These are phyloP conservation scores for Entoloma clypeatum DNA, from an alignment of 1,284 basidiomycete species.

Conservation along the genomic window DNA sequence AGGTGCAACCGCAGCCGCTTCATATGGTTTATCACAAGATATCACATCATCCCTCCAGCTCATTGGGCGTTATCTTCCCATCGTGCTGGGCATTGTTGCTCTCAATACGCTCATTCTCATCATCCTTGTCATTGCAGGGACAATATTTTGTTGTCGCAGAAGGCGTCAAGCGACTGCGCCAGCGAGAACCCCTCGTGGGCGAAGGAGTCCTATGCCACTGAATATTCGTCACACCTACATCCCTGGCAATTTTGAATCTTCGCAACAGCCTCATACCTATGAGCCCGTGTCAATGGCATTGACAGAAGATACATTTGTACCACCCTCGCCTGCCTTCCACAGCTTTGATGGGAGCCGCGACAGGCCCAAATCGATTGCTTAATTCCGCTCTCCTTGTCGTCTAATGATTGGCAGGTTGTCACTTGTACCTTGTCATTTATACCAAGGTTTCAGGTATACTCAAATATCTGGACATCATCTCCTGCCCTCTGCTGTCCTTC, in stretches of 20 bases:
- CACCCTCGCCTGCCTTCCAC: conserved; percentile 62
- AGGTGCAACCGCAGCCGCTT: conserved; percentile 37
- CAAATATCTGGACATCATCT: too few species aligned
- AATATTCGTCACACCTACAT: conserved; percentile 38
- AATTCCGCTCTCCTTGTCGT: conserved; percentile 11
- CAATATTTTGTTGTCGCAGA: conserved; percentile 47
- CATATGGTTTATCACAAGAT: conserved; percentile 51
- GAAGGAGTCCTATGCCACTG: conserved; percentile 53
- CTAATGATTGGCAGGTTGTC: neutral
- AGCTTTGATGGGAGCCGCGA: conserved; percentile 37
- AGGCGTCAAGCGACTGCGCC: conserved; percentile 31
- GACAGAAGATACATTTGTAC: conserved; percentile 68
- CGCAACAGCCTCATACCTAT: conserved; percentile 43
- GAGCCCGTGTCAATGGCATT: conserved; percentile 74
- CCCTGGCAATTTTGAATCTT: conserved; percentile 27
- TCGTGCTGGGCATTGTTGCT: conserved; percentile 65
- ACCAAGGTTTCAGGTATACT: neutral
- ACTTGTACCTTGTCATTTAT: too few species aligned
- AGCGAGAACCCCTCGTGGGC: conserved; percentile 42
- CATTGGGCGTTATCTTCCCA: conserved; percentile 61
- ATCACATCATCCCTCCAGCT: conserved; percentile 53
- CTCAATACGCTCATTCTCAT: conserved; percentile 68
- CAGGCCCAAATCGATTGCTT: conserved; percentile 39
- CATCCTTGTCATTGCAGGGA: conserved; percentile 48
- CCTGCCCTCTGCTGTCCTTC: conserved; percentile 3